Conservation (phyloP, 2,329 filamentous ascomycete species). For the Pseudopyrenochaeta lycopersici region DNA sequence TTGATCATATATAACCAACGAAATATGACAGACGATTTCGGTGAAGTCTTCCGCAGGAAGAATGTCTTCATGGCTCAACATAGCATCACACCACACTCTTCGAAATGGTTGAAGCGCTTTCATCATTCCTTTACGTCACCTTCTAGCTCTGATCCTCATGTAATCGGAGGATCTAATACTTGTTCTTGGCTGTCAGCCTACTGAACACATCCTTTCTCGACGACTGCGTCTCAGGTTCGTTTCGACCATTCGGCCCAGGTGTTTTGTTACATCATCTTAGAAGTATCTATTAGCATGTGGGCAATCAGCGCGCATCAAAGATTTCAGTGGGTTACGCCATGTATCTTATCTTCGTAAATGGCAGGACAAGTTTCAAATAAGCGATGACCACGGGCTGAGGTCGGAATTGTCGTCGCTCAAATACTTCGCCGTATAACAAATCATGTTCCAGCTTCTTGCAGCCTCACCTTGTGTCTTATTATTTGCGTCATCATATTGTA, state of each 20-base stretch:
- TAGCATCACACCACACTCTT: constrained; percentile 10
- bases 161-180: constrained; percentile 29
- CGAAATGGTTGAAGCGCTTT: constrained; percentile 1
- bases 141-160: constrained; percentile 15
- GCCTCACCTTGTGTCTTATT: not conserved
- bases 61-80: constrained; percentile 20
- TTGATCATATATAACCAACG: constrained; percentile 21
- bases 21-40: constrained; percentile 12
- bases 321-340: constrained; percentile 36
- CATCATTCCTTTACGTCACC: constrained; percentile 25
- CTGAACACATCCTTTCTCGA: constrained; percentile 34
- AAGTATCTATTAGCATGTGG: constrained; percentile 41
- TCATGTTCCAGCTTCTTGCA: constrained; percentile 29
- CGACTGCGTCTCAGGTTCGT: constrained; percentile 14
- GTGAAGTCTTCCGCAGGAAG: constrained; percentile 12
- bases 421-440: constrained; percentile 37
- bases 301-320: constrained; percentile 15
- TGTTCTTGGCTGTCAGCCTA: constrained; percentile 18
- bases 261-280: constrained; percentile 32
- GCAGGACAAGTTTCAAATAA: constrained; percentile 29
- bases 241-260: constrained; percentile 16
- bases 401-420: constrained; percentile 35
- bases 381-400: constrained; percentile 24
- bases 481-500: not conserved
- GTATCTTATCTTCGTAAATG: constrained; percentile 38